Percentiles rank a stretch among this genome's conserved stretches.
These are phyloP conservation scores for Alternaria incomplexa DNA, from an alignment of 2,329 filamentous ascomycete species.

Conservation along the genomic window DNA sequence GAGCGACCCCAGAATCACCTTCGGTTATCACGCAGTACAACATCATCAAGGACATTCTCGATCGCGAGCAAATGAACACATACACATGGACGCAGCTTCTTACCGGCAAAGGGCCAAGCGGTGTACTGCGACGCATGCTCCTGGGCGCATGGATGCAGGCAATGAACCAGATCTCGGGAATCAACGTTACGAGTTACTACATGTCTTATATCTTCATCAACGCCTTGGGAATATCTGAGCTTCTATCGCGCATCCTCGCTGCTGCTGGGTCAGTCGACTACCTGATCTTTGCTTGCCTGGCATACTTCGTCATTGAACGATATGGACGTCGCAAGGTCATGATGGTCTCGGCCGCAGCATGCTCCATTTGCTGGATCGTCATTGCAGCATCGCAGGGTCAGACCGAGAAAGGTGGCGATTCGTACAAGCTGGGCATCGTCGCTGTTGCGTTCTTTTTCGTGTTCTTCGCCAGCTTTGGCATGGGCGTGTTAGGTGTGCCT, in stretches of 20 bases:
- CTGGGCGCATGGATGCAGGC: slow-evolving; percentile 55
- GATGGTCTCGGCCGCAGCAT: slow-evolving; percentile 57
- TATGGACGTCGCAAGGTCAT: slow-evolving; percentile 57
- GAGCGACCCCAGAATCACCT: slow-evolving; percentile 44
- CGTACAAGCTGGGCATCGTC: slow-evolving; percentile 55
- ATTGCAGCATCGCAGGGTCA: slow-evolving; percentile 55
- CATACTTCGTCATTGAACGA: slow-evolving; percentile 56
- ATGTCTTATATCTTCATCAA: slow-evolving; percentile 52
- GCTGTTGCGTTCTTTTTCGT: slow-evolving; percentile 54
- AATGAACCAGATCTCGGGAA: slow-evolving; percentile 52
- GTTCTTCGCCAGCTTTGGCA: slow-evolving; percentile 45
- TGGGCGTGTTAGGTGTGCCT: slow-evolving; percentile 44
- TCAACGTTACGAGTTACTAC: slow-evolving; percentile 49
- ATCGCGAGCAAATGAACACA: slow-evolving; percentile 53
- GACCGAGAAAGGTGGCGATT: slow-evolving; percentile 50
- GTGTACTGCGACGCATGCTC: slow-evolving; percentile 52
- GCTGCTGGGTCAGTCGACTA: slow-evolving; percentile 57
- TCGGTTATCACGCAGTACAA: slow-evolving; percentile 45
- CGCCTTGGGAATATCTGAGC: slow-evolving; percentile 46
- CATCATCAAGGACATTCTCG: slow-evolving; percentile 50
- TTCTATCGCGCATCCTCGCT: slow-evolving; percentile 44
- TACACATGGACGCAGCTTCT: slow-evolving; percentile 56
- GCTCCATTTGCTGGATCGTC: slow-evolving; percentile 57
- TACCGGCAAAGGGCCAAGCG: slow-evolving; percentile 49
- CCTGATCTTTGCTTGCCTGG: slow-evolving; percentile 52